These are phyloP conservation scores for Marvania coccoides DNA, from an alignment of 139 green algal genomes.

Conservation along the genomic window DNA sequence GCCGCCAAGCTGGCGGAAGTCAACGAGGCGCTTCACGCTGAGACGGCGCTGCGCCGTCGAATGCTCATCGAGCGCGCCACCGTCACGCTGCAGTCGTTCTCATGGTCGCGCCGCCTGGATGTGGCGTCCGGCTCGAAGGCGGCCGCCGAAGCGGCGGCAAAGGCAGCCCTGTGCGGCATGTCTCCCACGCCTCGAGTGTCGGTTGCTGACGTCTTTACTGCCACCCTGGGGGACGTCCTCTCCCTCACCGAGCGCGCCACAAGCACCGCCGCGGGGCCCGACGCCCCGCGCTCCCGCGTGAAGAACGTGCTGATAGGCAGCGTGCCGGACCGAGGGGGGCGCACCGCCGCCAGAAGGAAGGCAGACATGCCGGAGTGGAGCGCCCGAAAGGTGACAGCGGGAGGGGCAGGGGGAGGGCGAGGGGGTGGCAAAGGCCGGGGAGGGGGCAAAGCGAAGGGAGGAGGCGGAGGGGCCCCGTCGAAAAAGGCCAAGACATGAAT, in stretches of 20 bases:
- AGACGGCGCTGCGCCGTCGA: constrained; percentile 41
- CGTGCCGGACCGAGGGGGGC: constrained; percentile 56
- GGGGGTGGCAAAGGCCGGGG: background rate
- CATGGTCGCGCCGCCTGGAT: constrained; percentile 35
- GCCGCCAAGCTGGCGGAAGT: constrained; percentile 31
- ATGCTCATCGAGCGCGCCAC: constrained; percentile 62
- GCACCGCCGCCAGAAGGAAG: constrained; percentile 21
- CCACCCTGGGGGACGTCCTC: constrained; percentile 27
- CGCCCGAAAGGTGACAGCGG: constrained; percentile 5
- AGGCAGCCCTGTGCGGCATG: constrained; percentile 15
- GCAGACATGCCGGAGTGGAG: constrained; percentile 34
- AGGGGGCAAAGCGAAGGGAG: constrained; percentile 1
- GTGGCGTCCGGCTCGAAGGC: constrained; percentile 14
- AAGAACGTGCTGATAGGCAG: constrained; percentile 53
- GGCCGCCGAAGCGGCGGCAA: constrained; percentile 15
- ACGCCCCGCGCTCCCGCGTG: constrained; percentile 9
- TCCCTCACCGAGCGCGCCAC: constrained; percentile 24
- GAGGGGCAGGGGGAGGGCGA: background rate
- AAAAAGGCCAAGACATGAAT: no score
- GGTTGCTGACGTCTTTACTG: constrained; percentile 20
- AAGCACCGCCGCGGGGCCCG: constrained; percentile 16
- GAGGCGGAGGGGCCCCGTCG: no score
- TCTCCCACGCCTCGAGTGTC: background rate
- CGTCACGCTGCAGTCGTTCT: constrained; percentile 53
- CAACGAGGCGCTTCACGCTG: constrained; percentile 21